phyloP scores from a whole-genome alignment of 148 eudicot species.

The Cornus suecica region DNA sequence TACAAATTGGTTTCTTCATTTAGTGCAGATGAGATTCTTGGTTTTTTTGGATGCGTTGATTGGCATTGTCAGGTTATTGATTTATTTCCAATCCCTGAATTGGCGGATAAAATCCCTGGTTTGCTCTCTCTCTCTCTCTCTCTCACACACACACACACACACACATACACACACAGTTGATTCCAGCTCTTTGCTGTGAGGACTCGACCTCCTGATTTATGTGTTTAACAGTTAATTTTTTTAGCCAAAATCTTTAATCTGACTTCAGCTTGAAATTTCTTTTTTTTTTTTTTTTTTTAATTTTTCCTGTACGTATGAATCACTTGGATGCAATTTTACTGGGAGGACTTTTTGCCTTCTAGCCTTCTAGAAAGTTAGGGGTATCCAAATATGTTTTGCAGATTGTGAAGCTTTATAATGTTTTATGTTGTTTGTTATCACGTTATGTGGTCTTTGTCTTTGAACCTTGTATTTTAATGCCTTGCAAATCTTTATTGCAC shows the following conservation, averaged over 20 bases:
- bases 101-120: conserved; percentile 23
- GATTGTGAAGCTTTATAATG: too few relatives aligned
- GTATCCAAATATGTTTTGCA: too few relatives aligned
- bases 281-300: not conserved
- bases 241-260: not conserved
- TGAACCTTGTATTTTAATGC: too few relatives aligned
- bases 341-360: too few relatives aligned
- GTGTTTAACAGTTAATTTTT: not conserved
- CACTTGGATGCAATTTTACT: too few relatives aligned
- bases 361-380: too few relatives aligned
- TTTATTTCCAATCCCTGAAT: conserved; percentile 11
- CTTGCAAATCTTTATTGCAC: too few relatives aligned
- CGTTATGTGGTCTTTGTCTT: too few relatives aligned
- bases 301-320: too few relatives aligned
- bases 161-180: not conserved
- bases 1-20: conserved; percentile 18
- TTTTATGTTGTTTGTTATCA: too few relatives aligned
- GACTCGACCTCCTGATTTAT: not conserved
- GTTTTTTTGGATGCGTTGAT: conserved; percentile 11
- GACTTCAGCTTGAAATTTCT: not conserved
- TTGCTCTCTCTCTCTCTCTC: conserved; percentile 10
- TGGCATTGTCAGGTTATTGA: not conserved
- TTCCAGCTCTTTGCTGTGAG: not conserved
- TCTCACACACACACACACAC: too few relatives aligned
- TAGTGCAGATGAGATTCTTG: conserved; percentile 19